Conservation (phyloP, 352 stramenopile species). For the Globisporangium heterothallicum region DNA sequence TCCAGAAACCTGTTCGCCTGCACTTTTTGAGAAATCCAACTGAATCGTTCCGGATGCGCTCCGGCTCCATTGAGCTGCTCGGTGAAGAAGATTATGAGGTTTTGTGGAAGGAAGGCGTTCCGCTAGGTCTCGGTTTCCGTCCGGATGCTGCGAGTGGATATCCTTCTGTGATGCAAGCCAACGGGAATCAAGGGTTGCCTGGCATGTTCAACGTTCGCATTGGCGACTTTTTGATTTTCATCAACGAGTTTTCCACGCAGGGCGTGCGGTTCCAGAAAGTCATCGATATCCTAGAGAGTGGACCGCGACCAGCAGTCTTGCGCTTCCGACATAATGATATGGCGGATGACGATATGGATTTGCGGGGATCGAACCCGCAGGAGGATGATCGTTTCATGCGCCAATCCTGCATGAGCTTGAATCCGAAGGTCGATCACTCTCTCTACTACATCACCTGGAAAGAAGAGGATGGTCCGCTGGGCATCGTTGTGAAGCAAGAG, state of each 20-base stretch:
- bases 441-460: constrained; percentile 90
- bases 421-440: constrained; percentile 79
- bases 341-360: constrained; percentile 41
- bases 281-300: constrained; percentile 81
- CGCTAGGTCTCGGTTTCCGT: constrained; percentile 76
- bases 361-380: constrained; percentile 58
- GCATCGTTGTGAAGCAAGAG: constrained; percentile 85
- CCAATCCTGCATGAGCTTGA: constrained; percentile 70
- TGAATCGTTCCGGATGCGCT: constrained; percentile 60
- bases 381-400: constrained; percentile 61
- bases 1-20: constrained; percentile 76
- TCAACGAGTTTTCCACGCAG: constrained; percentile 83
- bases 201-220: constrained; percentile 85
- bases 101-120: constrained; percentile 80
- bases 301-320: constrained; percentile 64
- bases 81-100: constrained; percentile 87
- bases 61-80: constrained; percentile 64
- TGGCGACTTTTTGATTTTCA: constrained; percentile 77
- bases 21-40: constrained; percentile 72
- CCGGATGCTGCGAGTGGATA: constrained; percentile 70
- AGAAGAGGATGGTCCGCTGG: constrained; percentile 77
- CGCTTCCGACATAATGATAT: constrained; percentile 80
- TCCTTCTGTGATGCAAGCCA: constrained; percentile 69
- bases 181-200: constrained; percentile 70
- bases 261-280: constrained; percentile 83